phyloP scores from a whole-genome alignment of 805 yeast genomes.

The Candida golubevii region DNA sequence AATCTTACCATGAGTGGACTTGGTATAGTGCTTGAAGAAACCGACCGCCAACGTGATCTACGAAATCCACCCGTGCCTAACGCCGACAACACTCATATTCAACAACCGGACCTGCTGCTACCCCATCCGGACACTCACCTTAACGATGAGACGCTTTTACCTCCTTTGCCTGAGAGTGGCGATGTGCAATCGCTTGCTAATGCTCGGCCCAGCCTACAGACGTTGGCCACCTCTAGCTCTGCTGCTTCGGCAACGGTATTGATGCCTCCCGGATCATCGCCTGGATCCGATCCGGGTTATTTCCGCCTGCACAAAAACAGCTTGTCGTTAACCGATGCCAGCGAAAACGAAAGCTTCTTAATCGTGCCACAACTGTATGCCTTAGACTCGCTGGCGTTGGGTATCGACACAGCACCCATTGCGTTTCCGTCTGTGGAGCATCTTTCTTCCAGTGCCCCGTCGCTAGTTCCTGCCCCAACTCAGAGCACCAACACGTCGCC shows the following conservation, averaged over 20 bases:
- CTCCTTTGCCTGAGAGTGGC: slow-evolving; percentile 21
- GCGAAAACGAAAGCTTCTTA: neutral
- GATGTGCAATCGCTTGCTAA: neutral
- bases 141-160: slow-evolving; percentile 19
- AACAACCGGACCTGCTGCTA: too few relatives aligned
- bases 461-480: neutral
- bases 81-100: too few relatives aligned
- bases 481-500: slow-evolving; percentile 22
- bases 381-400: slow-evolving; percentile 24
- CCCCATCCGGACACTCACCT: too few relatives aligned
- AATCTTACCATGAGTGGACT: slow-evolving; percentile 14
- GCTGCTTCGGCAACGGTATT: neutral
- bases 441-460: neutral
- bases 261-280: slow-evolving; percentile 1
- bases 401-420: slow-evolving; percentile 15
- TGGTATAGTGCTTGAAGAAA: slow-evolving; percentile 18
- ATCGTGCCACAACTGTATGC: slow-evolving; percentile 19
- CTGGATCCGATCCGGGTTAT: neutral
- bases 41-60: slow-evolving; percentile 10
- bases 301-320: neutral
- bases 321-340: slow-evolving; percentile 1
- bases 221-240: too few relatives aligned
- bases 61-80: slow-evolving; percentile 5
- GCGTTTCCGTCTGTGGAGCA: slow-evolving; percentile 15
- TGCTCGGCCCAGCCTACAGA: too few relatives aligned